Base-by-base conservation (phyloP, 2,329 filamentous ascomycete species). In the Aspergillus costaricaensis region DNA sequence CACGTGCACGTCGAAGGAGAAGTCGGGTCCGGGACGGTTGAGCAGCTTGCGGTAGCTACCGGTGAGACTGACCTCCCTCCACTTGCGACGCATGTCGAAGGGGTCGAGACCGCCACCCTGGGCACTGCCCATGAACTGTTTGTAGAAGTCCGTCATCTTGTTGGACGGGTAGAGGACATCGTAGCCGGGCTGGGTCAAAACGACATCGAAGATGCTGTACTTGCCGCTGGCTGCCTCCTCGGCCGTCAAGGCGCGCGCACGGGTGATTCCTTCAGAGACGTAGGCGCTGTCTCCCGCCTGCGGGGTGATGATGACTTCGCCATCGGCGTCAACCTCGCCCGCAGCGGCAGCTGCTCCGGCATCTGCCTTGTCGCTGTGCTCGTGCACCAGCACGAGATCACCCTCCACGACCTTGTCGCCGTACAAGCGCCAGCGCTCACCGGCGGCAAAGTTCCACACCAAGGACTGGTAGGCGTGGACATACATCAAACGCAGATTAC, bases 401-500 rank as follows among this genome's bases (percentile, higher is more conserved):
- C 95, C 95, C 67, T 89, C 86, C 14, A 96, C 84, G 15, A 97
- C 91, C 57, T 83, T 83, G 61, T 82, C 77, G 54, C 93, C 92
- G 72, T 90, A 89, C 2, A 86, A 79, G 44, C 87, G 85, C 89
- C 92, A 96, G 50, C 95, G 89, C 68, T 89, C 87, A 65, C 91
- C 92, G 1, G 87, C 91, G 12, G 87, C 91, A 66, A 87, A 86
- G 78, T 99, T 99, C 94, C 94, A 99, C 8, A 99, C 88, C 39
- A 92, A 85, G 5, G 91, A 96, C 76, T 99, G 95, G 77, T 97
- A 98, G 5, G 95, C 94, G 75, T 99, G 95, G 15, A 96, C 88
- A 73, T 98, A 99, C 90, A 99, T 97, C 60, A 92, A 86, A 47
- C 92, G 86, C 68, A 98, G 82, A 52, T 91, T 91, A 17, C 93